Base-by-base conservation (phyloP, 306 rosid species). In the Lathyrus tuberosus region DNA sequence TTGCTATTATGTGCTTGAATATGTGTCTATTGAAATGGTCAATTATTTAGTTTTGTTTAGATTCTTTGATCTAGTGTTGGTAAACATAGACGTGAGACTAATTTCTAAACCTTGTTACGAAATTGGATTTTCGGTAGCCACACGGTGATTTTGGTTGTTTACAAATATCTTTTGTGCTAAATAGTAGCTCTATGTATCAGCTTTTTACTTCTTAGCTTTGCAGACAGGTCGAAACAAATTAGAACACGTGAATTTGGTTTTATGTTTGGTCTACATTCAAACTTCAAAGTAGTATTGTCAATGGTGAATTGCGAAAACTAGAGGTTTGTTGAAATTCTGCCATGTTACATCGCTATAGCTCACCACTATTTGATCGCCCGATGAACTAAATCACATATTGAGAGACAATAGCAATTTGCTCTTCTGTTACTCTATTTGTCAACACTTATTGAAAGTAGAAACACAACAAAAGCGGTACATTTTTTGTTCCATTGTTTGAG, bases 11-110 rank as follows among this genome's bases (percentile, higher is more conserved):
- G 30, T 35, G 47, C 28, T 61, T 61, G 66, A 61, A 16, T 17
- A 15, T 61, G 66, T 61, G 66, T 61, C 37, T 33, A 14, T 35
- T 59, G 65, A 15, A 33, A 59, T n/a, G 64, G n/a, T 58, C 5
- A 31, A 30, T 59, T 59, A 14, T 26, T 59, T 59, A 6, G 64
- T 59, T 31, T 59, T 59, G 24, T 30, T 30, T 59, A 15, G 42
- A 31, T 59, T 31, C 20, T 31, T 30, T 31, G 35, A 53, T 22
- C 12, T 20, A 20, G 59, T 52, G 30, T 52, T 52, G 60, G 35
- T 22, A 22, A 53, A 53, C 15, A 22, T 17, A 12, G 15, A 22
- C 13, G 9, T 5, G 33, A 54, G 16, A 54, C 16, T 54, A n/a
- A 53, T 52, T 52, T 52, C 59, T 11, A 54, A 6, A 8, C 16